These are phyloP conservation scores for Aspergillus piperis DNA, from an alignment of 2,329 filamentous ascomycete species.

Conservation along the genomic window DNA sequence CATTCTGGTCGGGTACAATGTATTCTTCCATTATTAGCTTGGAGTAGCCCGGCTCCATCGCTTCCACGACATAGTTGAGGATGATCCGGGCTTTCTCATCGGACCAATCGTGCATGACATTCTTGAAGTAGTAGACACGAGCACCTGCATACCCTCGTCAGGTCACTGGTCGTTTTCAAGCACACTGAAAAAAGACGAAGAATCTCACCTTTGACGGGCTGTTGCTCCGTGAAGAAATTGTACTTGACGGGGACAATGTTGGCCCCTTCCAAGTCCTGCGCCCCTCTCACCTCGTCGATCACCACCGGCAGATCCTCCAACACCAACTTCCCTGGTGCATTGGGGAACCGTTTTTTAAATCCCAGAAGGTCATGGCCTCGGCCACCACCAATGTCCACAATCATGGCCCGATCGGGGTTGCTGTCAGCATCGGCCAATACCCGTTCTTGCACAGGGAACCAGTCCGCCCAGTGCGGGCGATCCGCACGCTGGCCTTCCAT, in stretches of 20 bases:
- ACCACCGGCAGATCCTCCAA: conserved; percentile 13
- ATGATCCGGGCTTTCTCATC: conserved; percentile 28
- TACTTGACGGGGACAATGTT: conserved; percentile 4
- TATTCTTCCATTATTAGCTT: conserved; percentile 31
- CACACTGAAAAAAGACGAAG: no score
- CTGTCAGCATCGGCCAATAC: background rate
- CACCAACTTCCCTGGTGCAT: conserved; percentile 4
- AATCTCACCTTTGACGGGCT: conserved; percentile 10
- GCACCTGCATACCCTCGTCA: conserved; percentile 3
- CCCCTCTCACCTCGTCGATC: conserved; percentile 1
- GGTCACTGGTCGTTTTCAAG: background rate
- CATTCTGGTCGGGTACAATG: conserved; percentile 28
- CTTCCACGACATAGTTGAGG: conserved; percentile 23
- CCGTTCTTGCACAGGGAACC: conserved; percentile 14
- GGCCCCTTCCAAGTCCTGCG: background rate
- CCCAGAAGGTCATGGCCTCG: conserved; percentile 26
- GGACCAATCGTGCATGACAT: conserved; percentile 37
- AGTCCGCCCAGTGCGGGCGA: conserved; percentile 15
- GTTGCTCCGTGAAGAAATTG: conserved; percentile 11
- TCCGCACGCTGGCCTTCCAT: conserved; percentile 15
- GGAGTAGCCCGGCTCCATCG: conserved; percentile 27
- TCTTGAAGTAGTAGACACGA: conserved; percentile 27
- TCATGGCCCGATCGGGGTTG: background rate
- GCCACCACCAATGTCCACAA: conserved; percentile 17
- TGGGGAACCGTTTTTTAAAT: conserved; percentile 27